Evolutionary conservation across 176 grass and related monocot genomes (phyloP).

Genomic region (Avena atlantica): DNA sequence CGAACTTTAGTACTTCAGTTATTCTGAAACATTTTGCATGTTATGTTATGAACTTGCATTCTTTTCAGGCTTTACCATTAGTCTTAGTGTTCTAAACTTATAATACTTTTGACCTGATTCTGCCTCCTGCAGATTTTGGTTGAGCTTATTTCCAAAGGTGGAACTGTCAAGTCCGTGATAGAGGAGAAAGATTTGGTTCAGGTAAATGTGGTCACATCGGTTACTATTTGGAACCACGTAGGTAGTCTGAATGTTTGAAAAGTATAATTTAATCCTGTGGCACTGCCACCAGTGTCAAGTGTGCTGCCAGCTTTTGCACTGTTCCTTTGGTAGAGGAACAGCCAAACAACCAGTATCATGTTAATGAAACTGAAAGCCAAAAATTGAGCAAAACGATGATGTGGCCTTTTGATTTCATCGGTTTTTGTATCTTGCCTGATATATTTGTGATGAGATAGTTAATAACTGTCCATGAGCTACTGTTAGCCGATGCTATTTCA

Average conservation of each 20-base stretch:
- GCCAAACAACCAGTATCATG: background rate
- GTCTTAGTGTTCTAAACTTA: background rate
- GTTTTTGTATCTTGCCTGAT: conserved; percentile 6
- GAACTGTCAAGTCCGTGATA: conserved; percentile 82
- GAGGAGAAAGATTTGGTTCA: conserved; percentile 95
- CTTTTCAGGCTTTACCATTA: background rate
- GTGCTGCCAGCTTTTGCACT: background rate
- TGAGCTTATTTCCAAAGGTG: conserved; percentile 82
- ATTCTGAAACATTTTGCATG: background rate
- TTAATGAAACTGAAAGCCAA: background rate
- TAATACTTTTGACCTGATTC: background rate
- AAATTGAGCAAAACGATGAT: background rate
- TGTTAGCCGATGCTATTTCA: conserved; percentile 15
- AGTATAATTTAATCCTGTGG: background rate
- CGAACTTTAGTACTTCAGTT: background rate
- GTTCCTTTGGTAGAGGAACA: background rate
- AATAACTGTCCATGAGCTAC: background rate
- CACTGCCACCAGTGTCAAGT: background rate
- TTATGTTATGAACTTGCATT: conserved; percentile 4
- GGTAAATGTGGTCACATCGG: conserved; percentile 47
- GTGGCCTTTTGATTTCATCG: background rate
- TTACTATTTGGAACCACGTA: background rate
- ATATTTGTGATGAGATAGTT: conserved; percentile 20
- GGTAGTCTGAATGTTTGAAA: conserved; percentile 4
- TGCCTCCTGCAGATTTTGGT: conserved; percentile 66